Evolutionary conservation across 192 early-diverging fungal genomes (phyloP).

Genomic region (Linnemannia schmuckeri): DNA sequence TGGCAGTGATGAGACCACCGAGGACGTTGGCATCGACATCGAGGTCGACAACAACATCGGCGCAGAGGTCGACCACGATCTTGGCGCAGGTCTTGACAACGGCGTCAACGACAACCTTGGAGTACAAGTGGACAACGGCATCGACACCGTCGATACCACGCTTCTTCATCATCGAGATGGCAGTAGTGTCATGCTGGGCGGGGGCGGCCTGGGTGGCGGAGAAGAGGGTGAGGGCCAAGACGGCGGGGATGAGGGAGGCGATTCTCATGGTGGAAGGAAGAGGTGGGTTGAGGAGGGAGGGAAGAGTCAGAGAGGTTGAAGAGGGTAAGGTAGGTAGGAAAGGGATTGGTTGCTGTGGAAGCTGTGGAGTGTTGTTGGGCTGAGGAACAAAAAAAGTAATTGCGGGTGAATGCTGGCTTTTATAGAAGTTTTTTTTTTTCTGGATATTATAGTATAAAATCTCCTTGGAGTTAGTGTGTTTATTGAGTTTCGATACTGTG

Average conservation of each 20-base stretch:
- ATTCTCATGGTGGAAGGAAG: slow-evolving; percentile 32
- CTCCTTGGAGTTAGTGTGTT: neutral
- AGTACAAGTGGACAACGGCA: slow-evolving; percentile 28
- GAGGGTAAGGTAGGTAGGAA: slow-evolving; percentile 5
- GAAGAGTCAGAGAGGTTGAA: slow-evolving; percentile 21
- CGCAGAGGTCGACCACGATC: slow-evolving; percentile 30
- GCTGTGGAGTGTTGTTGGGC: slow-evolving; percentile 45
- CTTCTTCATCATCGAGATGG: slow-evolving; percentile 12
- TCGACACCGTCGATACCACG: slow-evolving; percentile 18
- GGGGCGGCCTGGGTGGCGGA: slow-evolving; percentile 37
- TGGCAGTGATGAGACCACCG: slow-evolving; percentile 36
- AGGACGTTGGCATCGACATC: slow-evolving; percentile 21
- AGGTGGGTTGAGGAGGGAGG: neutral
- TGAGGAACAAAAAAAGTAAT: slow-evolving; percentile 25
- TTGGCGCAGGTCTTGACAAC: slow-evolving; percentile 6
- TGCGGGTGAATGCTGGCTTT: neutral
- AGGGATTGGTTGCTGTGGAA: slow-evolving; percentile 43
- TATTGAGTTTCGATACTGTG: neutral
- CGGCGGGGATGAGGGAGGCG: slow-evolving; percentile 44
- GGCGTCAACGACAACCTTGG: slow-evolving; percentile 16
- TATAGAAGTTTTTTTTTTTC: slow-evolving; percentile 25
- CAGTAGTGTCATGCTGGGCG: neutral
- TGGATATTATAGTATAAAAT: neutral
- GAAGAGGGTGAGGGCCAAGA: slow-evolving; percentile 51
- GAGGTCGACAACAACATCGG: slow-evolving; percentile 31